Conservation (phyloP, 2,329 filamentous ascomycete genomes). For the Aspergillus arachidicola region DNA sequence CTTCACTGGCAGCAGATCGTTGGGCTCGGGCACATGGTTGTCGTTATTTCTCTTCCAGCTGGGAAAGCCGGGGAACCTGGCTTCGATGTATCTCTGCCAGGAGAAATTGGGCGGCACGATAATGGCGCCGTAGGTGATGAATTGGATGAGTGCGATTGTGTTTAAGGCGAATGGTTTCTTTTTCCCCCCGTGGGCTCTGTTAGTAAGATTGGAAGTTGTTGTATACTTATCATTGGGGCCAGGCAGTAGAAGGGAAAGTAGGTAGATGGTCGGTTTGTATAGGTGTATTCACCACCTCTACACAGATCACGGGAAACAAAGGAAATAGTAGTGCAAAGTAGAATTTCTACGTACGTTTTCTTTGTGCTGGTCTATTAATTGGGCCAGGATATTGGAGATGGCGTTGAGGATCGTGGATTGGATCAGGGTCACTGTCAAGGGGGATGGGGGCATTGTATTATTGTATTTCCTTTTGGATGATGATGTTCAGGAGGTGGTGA, state of each 20-base stretch:
- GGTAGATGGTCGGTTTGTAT: too few relatives aligned
- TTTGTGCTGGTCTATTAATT: slow-evolving; percentile 41
- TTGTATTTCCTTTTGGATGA: background rate
- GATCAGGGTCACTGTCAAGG: slow-evolving; percentile 37
- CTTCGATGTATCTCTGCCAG: slow-evolving; percentile 82
- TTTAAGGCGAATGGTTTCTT: slow-evolving; percentile 60
- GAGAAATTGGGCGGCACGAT: slow-evolving; percentile 80
- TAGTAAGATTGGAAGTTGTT: background rate
- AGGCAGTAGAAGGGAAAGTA: too few relatives aligned
- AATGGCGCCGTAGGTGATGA: slow-evolving; percentile 72
- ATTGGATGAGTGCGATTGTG: slow-evolving; percentile 71
- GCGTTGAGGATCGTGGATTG: slow-evolving; percentile 43
- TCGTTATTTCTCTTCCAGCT: slow-evolving; percentile 2
- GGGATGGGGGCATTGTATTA: slow-evolving; percentile 27
- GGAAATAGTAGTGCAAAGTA: background rate
- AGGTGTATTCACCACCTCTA: background rate
- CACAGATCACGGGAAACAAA: background rate
- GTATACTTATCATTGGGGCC: background rate
- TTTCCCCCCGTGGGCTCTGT: background rate
- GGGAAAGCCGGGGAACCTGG: slow-evolving; percentile 69
- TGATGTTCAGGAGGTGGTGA: background rate
- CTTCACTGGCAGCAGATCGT: slow-evolving; percentile 9
- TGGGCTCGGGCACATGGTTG: background rate
- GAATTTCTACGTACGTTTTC: slow-evolving; percentile 30
- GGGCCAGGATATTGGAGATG: slow-evolving; percentile 41